Evolutionary conservation across 2,329 filamentous ascomycete genomes (phyloP).

Genomic region (Verticillium nubilum): DNA sequence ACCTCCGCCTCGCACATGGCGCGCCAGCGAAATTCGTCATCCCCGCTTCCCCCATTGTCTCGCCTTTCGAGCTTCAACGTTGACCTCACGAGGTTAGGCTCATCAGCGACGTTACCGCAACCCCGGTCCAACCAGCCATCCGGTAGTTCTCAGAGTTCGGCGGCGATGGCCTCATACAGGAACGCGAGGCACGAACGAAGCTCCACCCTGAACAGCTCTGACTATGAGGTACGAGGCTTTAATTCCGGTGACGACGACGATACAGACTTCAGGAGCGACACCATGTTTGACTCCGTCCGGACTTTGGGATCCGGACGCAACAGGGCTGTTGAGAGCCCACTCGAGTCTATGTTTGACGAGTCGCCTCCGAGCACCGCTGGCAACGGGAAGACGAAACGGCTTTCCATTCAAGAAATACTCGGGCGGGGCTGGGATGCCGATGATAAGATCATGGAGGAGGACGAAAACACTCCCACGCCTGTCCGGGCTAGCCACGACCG

Average conservation of each 20-base stretch:
- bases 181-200: constrained; percentile 42
- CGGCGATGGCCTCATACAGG: constrained; percentile 35
- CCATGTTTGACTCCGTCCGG: constrained; percentile 69
- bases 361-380: constrained; percentile 58
- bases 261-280: constrained; percentile 73
- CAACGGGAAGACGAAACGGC: constrained; percentile 42
- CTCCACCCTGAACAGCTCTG: constrained; percentile 65
- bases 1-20: constrained; percentile 16
- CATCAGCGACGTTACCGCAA: constrained; percentile 31
- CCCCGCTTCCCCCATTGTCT: constrained; percentile 50
- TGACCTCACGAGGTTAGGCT: constrained; percentile 43
- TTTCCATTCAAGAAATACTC: constrained; percentile 55
- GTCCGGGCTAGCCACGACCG: constrained; percentile 31
- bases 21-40: constrained; percentile 42
- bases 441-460: constrained; percentile 57
- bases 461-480: constrained; percentile 51
- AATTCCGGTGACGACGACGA: constrained; percentile 71
- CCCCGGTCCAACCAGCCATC: constrained; percentile 36
- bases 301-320: constrained; percentile 64
- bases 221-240: constrained; percentile 60
- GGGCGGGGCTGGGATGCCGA: constrained; percentile 49
- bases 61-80: constrained; percentile 50
- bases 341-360: constrained; percentile 79
- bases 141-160: constrained; percentile 34
- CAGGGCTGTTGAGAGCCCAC: constrained; percentile 62